Base-by-base conservation (phyloP, 345 rosid species). In the Gossypium rotundifolium region DNA sequence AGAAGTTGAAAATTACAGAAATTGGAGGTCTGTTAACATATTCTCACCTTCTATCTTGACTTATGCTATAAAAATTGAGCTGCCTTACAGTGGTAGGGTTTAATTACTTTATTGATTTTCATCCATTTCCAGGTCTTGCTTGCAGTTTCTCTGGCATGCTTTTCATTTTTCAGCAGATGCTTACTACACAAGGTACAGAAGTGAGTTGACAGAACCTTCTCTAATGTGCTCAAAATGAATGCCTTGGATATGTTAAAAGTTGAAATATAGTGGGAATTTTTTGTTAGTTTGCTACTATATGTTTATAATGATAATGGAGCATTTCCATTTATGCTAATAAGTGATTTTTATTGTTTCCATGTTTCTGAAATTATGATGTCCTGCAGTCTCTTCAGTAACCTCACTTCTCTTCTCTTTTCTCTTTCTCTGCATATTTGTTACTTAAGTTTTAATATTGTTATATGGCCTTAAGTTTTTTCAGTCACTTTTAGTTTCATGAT, bases 81-180 rank as follows among this genome's bases (percentile, higher is more conserved):
- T 72, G 22, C 48, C 14, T 27, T 18, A 10, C 14, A 42, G 75
- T 73, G 67, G 9, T 13, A 42, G 27, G 52, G 70, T 65, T n/a
- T 83, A 66, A 71, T 25, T 81, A 71, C 55, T 69, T 75, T 70
- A 14, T 76, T 83, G 23, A 69, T 65, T 60, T 66, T 51, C 12
- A 16, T 71, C 65, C 27, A 55, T 81, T 81, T 81, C 61, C 84
- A 94, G 98, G 97, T 79, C 91, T 94, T 83, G 94, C 92, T 76
- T 92, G 94, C 87, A 92, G 96, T 78, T 90, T 89, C 85, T 87
- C 88, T 66, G 98, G 98, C 6, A 81, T 92, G 73, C 91, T 94
- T 77, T 89, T 90, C 81, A 88, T 89, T 80, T 94, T 83, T 61
- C 91, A 83, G 76, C 93, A 81, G 79, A 83, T 83, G 70, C 86